A percentile compares a stretch with the other conserved stretches of the same genome.
Evolutionary conservation across 1,284 basidiomycete genomes (phyloP).

Genomic region (Laetiporus sulphureus): DNA sequence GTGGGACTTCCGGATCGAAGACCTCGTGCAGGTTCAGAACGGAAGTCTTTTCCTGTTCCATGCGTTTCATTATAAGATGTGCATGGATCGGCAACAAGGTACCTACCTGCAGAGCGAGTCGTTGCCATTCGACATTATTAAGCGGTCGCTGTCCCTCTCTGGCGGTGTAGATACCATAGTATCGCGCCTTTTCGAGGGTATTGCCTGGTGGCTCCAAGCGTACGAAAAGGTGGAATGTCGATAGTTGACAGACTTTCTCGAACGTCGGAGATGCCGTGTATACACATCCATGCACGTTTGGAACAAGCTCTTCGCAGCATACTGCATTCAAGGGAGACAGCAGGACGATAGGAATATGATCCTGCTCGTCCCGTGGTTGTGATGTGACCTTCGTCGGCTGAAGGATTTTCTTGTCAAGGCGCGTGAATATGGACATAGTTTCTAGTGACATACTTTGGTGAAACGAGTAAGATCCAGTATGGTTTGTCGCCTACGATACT

Average conservation of each 20-base stretch:
- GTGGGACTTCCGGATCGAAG: not conserved
- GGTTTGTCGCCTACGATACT: not conserved
- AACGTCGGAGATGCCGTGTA: not conserved
- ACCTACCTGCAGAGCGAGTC: no score
- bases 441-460: not conserved
- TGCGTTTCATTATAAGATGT: no score
- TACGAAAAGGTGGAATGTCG: conserved; percentile 1
- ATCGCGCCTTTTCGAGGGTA: not conserved
- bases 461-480: not conserved
- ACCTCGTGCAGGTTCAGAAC: no score
- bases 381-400: no score
- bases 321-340: not conserved
- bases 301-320: not conserved
- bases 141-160: not conserved
- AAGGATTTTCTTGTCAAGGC: no score
- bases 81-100: no score
- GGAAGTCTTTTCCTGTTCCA: no score
- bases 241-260: not conserved
- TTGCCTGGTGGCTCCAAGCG: not conserved
- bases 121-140: not conserved
- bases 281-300: conserved; percentile 1
- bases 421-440: no score
- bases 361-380: no score
- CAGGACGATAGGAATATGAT: conserved; percentile 2
- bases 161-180: conserved; percentile 1